These are phyloP conservation scores for Leucosporidium creatinivorum DNA, from an alignment of 768 basidiomycete species.

Conservation along the genomic window DNA sequence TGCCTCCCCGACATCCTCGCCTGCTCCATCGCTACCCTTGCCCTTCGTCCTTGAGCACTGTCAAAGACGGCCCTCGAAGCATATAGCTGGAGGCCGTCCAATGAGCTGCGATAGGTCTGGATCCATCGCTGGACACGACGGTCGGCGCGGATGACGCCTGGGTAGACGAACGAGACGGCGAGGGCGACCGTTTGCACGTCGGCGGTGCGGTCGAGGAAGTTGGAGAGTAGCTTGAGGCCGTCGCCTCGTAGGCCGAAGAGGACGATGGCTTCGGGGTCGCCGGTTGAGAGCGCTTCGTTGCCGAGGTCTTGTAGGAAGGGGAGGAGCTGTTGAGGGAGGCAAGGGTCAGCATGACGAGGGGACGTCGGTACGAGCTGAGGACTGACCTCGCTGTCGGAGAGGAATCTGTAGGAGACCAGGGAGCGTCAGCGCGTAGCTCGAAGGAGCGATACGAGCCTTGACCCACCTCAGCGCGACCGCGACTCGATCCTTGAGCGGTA, in stretches of 20 bases:
- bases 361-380: background rate
- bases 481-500: slow-evolving; percentile 28
- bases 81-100: slow-evolving; percentile 25
- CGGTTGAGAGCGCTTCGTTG: slow-evolving; percentile 17
- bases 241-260: slow-evolving; percentile 32
- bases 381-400: slow-evolving; percentile 24
- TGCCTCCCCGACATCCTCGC: slow-evolving; percentile 18
- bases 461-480: slow-evolving; percentile 22
- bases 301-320: slow-evolving; percentile 25
- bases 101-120: slow-evolving; percentile 25
- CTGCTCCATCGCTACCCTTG: slow-evolving; percentile 23
- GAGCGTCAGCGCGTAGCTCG: background rate
- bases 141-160: slow-evolving; percentile 27
- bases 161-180: slow-evolving; percentile 27
- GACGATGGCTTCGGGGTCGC: slow-evolving; percentile 31
- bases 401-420: background rate
- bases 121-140: slow-evolving; percentile 27
- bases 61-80: slow-evolving; percentile 24
- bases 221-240: slow-evolving; percentile 23
- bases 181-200: slow-evolving; percentile 32
- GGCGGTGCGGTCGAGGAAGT: slow-evolving; percentile 25
- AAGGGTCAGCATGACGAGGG: background rate
- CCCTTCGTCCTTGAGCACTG: slow-evolving; percentile 14
- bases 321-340: slow-evolving; percentile 14
- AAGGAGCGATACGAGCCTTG: no score